Evolutionary conservation across 1,284 basidiomycete species (phyloP), one percentile per base, ranked within the genome.

Genomic region (Ceratobasidium sp.): DNA sequence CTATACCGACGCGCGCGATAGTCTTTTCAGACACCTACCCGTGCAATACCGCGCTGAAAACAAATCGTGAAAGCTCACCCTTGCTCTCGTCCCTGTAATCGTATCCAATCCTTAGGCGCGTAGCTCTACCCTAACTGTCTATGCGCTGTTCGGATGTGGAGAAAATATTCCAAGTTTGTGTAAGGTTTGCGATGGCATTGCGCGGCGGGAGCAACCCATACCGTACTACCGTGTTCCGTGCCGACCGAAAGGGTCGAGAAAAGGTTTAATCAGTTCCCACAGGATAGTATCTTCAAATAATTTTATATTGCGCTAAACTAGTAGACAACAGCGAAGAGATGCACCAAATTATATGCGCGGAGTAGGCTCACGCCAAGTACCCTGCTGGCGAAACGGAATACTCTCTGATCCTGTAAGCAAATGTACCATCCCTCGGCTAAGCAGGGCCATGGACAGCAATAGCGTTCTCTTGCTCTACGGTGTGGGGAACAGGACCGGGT

Each of bases 21-120:
- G 31, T 39, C 37, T 63, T 45, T 63, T 63, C 58, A 45, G n/a
- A 63, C 26, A 39, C 60, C 26, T 63, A 39, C n/a, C 33, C 60
- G 60, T 45, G 60, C 37, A 63, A 63, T 42, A n/a, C 39, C 39
- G 37, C n/a, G 35, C 60, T 45, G 60, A 45, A 23, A n/a, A 35
- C 58, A 37, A 60, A 60, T 20, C 15, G 15, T 10, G 33, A 60
- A 4, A n/a, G 11, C 39, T 13, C 7, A n/a, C 58, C 58, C 58
- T 51, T 6, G 20, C 49, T 51, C 58, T 60, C 33, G 7, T 28
- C 33, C 60, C 31, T n/a, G 39, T 35, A 5, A 42, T 45, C 60
- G 13, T n/a, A 28, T 28, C 35, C 60, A 63, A 8, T 42, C 37
- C 15, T 20, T 6, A 28, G 60, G 4, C 4, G 10, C 8, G 15